Conservation (phyloP, 768 basidiomycete species). For the Brasilioporus rufonigricans region DNA sequence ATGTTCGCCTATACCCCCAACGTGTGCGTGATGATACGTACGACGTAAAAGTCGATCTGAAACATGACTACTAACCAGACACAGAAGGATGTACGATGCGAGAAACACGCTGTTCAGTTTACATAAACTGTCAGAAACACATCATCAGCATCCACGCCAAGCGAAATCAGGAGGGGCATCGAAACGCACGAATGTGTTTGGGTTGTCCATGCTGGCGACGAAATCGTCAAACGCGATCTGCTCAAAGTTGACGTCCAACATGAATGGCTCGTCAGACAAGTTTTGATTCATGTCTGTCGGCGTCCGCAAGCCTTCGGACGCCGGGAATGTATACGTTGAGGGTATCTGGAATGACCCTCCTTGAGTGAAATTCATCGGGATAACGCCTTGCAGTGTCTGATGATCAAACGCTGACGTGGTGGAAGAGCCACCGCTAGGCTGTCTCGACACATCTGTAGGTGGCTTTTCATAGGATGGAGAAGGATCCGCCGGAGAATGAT, state of each 20-base stretch:
- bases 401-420: constrained; percentile 15
- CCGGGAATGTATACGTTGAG: not conserved
- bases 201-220: constrained; percentile 16
- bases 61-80: not conserved
- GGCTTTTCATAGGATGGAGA: constrained; percentile 9
- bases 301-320: not conserved
- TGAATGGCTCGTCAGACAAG: constrained; percentile 29
- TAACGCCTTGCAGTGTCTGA: constrained; percentile 1
- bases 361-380: not conserved
- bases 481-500: constrained; percentile 23
- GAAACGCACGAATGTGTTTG: constrained; percentile 36
- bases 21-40: not conserved
- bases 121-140: constrained; percentile 19
- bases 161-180: not conserved
- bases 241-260: constrained; percentile 30
- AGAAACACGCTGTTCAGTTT: constrained; percentile 4
- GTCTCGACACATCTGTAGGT: constrained; percentile 8
- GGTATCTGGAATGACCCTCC: constrained; percentile 9
- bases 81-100: not conserved
- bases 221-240: constrained; percentile 28
- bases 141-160: constrained; percentile 9
- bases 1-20: constrained; percentile 3
- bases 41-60: not conserved
- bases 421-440: constrained; percentile 3
- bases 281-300: constrained; percentile 18